Evolutionary conservation across 2,329 filamentous ascomycete species (phyloP).

Genomic region (Exophiala spinifera): DNA sequence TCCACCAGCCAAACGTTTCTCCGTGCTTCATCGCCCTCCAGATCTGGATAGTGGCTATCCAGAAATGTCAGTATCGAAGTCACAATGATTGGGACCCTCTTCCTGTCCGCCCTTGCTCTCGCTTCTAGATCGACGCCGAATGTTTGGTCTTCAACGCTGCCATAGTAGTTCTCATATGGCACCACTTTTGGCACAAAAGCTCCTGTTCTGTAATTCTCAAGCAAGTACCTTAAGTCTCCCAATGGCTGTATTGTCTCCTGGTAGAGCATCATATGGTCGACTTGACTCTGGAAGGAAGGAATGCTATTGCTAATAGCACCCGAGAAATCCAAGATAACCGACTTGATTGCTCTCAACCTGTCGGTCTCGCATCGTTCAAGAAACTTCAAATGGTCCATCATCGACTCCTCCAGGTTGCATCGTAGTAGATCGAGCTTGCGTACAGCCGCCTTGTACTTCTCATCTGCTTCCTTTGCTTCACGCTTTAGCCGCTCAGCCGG

Average conservation of each 20-base stretch:
- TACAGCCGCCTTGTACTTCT: constrained; percentile 85
- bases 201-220: constrained; percentile 96
- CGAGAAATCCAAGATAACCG: constrained; percentile 94
- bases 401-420: constrained; percentile 92
- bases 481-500: constrained; percentile 79
- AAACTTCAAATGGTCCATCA: constrained; percentile 87
- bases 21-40: constrained; percentile 92
- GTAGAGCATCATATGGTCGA: constrained; percentile 98
- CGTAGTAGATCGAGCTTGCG: constrained; percentile 84
- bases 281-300: constrained; percentile 87
- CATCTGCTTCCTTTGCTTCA: constrained; percentile 86
- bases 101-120: constrained; percentile 85
- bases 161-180: constrained; percentile 98
- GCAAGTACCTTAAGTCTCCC: constrained; percentile 84
- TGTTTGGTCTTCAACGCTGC: constrained; percentile 93
- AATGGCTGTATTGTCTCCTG: constrained; percentile 96
- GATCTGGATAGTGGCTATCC: constrained; percentile 93
- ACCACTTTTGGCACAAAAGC: constrained; percentile 86
- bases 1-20: constrained; percentile 93
- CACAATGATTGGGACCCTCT: constrained; percentile 87
- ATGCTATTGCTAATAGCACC: constrained; percentile 98
- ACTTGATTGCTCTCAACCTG: constrained; percentile 95
- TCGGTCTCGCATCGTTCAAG: constrained; percentile 97
- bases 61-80: constrained; percentile 92
- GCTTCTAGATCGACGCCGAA: constrained; percentile 98